Evolutionary conservation across 805 yeast genomes (phyloP).

Genomic region (Yarrowia osloensis): DNA sequence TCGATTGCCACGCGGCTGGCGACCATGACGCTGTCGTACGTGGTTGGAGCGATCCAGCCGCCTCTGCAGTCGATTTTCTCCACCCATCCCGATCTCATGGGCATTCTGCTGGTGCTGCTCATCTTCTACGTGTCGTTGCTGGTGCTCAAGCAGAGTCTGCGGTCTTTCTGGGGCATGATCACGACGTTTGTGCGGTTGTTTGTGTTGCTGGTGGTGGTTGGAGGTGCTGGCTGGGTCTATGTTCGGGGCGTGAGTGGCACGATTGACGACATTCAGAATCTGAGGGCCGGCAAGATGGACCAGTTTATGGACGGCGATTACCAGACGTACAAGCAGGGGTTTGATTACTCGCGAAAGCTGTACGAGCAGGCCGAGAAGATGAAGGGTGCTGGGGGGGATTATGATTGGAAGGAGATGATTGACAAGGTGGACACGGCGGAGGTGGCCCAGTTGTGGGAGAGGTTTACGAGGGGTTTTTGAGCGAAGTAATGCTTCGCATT

Average conservation of each 20-base stretch:
- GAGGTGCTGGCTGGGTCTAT: constrained; percentile 15
- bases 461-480: constrained; percentile 12
- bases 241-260: constrained; percentile 26
- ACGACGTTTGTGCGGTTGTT: constrained; percentile 30
- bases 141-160: constrained; percentile 1
- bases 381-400: background rate
- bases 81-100: constrained; percentile 26
- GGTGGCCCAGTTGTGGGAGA: constrained; percentile 14
- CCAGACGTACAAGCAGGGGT: constrained; percentile 11
- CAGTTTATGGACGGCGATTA: constrained; percentile 17
- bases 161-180: constrained; percentile 20
- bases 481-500: background rate
- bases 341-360: constrained; percentile 21
- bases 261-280: background rate
- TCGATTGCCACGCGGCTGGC: constrained; percentile 13
- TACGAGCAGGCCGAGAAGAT: constrained; percentile 31
- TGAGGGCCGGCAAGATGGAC: constrained; percentile 7
- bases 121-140: constrained; percentile 19
- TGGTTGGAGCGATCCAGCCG: constrained; percentile 11
- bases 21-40: constrained; percentile 15
- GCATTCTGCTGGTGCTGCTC: constrained; percentile 23
- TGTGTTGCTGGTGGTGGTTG: constrained; percentile 32
- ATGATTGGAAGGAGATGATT: constrained; percentile 13
- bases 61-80: constrained; percentile 18
- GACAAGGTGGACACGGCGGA: constrained; percentile 23